Evolutionary conservation across 345 rosid genomes (phyloP).

Genomic region (Gossypium stocksii): DNA sequence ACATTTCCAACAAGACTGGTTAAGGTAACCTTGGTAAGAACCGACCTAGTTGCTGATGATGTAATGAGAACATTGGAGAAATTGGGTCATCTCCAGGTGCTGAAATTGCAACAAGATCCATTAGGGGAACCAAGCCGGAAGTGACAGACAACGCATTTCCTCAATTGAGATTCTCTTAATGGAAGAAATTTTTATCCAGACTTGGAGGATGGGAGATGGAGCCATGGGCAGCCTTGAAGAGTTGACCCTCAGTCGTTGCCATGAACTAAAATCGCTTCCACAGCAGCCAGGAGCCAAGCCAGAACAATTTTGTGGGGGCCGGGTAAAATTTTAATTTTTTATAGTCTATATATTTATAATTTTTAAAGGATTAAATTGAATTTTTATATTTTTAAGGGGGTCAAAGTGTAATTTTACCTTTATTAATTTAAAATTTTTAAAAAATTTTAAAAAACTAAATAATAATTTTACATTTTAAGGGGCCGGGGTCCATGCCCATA

Average conservation of each 20-base stretch:
- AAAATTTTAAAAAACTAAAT: too few relatives aligned
- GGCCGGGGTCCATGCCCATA: too few relatives aligned
- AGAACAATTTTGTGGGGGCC: too few relatives aligned
- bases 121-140: background rate
- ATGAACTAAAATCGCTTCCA: background rate
- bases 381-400: too few relatives aligned
- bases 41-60: background rate
- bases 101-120: background rate
- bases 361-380: too few relatives aligned
- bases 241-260: background rate
- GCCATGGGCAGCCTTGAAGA: constrained; percentile 6
- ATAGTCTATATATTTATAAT: too few relatives aligned
- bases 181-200: background rate
- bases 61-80: background rate
- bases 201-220: background rate
- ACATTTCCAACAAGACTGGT: background rate
- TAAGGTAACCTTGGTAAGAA: background rate
- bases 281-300: background rate
- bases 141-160: background rate
- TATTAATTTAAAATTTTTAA: too few relatives aligned
- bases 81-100: background rate
- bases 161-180: constrained; percentile 1
- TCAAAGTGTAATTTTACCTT: too few relatives aligned
- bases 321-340: too few relatives aligned
- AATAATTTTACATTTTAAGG: too few relatives aligned